phyloP scores from a whole-genome alignment of 202 grass and related monocot genomes.

The Hordeum pubiflorum region DNA sequence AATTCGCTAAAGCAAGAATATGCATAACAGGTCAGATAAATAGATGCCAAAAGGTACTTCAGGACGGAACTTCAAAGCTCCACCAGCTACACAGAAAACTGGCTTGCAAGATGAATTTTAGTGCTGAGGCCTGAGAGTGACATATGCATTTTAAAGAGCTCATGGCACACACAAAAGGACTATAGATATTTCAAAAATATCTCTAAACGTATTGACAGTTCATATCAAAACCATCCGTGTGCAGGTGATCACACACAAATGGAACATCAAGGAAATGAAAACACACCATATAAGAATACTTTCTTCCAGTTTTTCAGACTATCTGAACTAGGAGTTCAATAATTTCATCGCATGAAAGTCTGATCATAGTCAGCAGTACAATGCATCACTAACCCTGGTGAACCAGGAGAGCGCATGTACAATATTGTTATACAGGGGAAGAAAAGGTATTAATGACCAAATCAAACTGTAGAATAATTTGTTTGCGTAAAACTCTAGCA shows the following conservation, averaged over 20 bases:
- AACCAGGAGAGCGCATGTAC: neutral
- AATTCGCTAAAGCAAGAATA: neutral
- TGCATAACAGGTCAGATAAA: neutral
- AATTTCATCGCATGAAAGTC: neutral
- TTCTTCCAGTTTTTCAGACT: neutral
- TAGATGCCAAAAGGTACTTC: constrained; percentile 10
- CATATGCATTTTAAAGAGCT: neutral
- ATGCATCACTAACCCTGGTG: neutral
- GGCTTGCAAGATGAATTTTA: constrained; percentile 3
- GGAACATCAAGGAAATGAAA: neutral
- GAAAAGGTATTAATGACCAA: neutral
- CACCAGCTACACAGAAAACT: neutral
- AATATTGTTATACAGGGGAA: neutral
- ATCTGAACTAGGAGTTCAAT: neutral
- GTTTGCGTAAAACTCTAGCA: neutral
- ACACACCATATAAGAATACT: neutral
- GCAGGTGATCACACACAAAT: neutral
- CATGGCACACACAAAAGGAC: neutral
- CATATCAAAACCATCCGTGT: constrained; percentile 8
- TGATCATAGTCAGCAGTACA: neutral
- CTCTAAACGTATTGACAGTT: neutral
- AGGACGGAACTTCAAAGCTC: neutral
- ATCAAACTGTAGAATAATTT: neutral
- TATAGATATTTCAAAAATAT: constrained; percentile 8
- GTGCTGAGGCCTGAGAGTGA: neutral